Evolutionary conservation across 148 eudicot genomes (phyloP), one percentile per base, ranked within the genome.

Genomic region (Oxyria digyna): DNA sequence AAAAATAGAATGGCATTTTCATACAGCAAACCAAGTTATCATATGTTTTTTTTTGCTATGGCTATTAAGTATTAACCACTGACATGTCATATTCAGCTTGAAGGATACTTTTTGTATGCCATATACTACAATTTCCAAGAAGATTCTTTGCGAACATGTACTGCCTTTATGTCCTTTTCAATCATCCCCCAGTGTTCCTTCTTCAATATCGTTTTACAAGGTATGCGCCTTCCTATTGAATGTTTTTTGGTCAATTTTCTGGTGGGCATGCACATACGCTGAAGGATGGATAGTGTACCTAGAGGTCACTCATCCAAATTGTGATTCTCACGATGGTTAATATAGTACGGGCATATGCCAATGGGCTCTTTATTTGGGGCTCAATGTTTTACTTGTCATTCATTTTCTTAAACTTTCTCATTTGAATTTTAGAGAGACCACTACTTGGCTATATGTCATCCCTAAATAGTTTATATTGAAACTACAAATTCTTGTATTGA

Each of bases 101-200:
- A 91, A 83, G 83, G 87, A 91, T 70, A 97, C 93, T 62, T 88
- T 94, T 76, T 74, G 73, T 74, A 87, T 91, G 87, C 99, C 99
- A 31, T 78, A 80, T 74, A 69, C 77, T 54, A 83, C 91, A 41
- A 72, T 94, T 69, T 94, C 99, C 45, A 70, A 81, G 81, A 85
- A 82, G 75, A 85, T 94, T 74, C 68, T 78, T 70, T 87, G 91
- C 54, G 72, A 78, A 71, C 85, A 84, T 75, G 70, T 88, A 57
- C 72, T 91, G 70, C 99, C 99, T 52, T 81, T 94, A 64, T 88
- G 87, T 80, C 84, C 96, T 17, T 71, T 77, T 77, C 79, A 74
- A 78, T 86, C 71, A 73, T 81, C 62, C 74, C 81, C 66, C 77
- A 79, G 48, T 74, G 71, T 82, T 73, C 89, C 89, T 4, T 48